These are phyloP conservation scores for Physcomitrium patens DNA, from an alignment of 225 moss, liverwort and hornwort species.

Conservation along the genomic window DNA sequence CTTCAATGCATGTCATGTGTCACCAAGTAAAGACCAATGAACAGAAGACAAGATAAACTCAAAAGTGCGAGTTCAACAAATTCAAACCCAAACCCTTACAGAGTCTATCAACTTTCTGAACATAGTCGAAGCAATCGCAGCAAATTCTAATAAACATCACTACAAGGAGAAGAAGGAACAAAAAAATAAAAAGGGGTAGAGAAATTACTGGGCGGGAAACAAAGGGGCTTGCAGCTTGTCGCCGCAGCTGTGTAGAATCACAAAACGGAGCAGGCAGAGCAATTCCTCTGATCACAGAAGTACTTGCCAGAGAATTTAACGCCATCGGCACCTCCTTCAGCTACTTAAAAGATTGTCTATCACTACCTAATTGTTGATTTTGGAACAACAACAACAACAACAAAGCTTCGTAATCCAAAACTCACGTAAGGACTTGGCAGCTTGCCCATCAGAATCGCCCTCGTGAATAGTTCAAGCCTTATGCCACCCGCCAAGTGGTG, in stretches of 20 bases:
- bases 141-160: neutral
- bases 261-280: constrained; percentile 10
- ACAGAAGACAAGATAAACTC: neutral
- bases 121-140: neutral
- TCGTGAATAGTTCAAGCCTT: too few relatives aligned
- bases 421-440: neutral
- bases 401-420: neutral
- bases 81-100: neutral
- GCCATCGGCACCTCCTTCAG: constrained; percentile 24
- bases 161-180: neutral
- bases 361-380: neutral
- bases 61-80: too few relatives aligned
- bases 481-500: constrained; percentile 33
- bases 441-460: constrained; percentile 3
- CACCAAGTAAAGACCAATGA: neutral
- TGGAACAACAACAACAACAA: neutral
- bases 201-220: constrained; percentile 25
- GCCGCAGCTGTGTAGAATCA: constrained; percentile 26
- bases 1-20: neutral
- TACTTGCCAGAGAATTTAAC: constrained; percentile 20
- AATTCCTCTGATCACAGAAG: constrained; percentile 6
- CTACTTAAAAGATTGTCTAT: neutral
- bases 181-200: neutral
- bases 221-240: constrained; percentile 5
- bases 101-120: neutral